Evolutionary conservation across 2,329 filamentous ascomycete genomes (phyloP), one percentile per base, ranked within the genome.

Genomic region (Fusarium tanahbumbuense): DNA sequence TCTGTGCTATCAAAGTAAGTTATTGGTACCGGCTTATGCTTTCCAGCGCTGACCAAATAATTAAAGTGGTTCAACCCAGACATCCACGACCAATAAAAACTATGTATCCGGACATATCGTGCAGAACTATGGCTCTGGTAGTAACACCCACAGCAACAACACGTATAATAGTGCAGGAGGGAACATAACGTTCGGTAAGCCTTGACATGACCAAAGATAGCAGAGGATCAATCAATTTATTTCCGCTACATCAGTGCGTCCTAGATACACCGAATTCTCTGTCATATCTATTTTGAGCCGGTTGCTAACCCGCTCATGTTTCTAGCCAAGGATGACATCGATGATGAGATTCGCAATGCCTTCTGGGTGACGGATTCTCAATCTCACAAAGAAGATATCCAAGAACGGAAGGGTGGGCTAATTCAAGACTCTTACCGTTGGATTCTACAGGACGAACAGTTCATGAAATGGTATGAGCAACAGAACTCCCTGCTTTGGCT

Each of bases 241-340:
- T 6, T 37, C 5, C 5, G 5, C 6, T 4, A 18, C 6, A 6
- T 37, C 3, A 4, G 2, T 1, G 1, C 1, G 9, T 18, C 16
- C 16, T 3, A 10, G 32, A 6, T 18, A 18, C 16, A 18, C 0
- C 5, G 2, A 3, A 34, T 16, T 16, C 8, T 5, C 6, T 4
- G 6, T 30, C 28, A 1, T 12, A 30, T 2, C 28, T 15, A 2
- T 3, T 18, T 3, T 6, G 4, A 5, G 15, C 5, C 8, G 0
- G 18, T 11, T 6, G 5, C 32, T 37, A 37, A 37, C 16, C 6
- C 16, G 4, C 11, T 18, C 0, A 6, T 11, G 0, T 11, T 5
- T 37, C 16, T 11, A 37, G 32, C 9, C 0, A 10, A 18, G 5
- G 16, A 9, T 0, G 16, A 37, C 10, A 11, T 1, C 0, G 9